Evolutionary conservation across 2,329 filamentous ascomycete species (phyloP), one percentile per base, ranked within the genome.

Genomic region (Acrodontium crateriforme): DNA sequence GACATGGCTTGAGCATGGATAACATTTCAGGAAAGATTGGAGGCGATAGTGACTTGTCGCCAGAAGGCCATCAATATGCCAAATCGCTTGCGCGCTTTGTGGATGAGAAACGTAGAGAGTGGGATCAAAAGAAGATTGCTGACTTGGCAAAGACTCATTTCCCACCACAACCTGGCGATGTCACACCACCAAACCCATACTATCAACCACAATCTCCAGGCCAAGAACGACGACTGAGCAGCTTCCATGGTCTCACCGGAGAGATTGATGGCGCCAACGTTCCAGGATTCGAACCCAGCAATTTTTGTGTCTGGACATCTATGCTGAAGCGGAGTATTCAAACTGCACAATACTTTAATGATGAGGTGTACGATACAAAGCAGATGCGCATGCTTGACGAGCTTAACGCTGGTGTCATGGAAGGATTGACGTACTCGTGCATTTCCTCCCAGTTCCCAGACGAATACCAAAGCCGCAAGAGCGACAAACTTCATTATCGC

Each of bases 241-340:
- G 16, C 9, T 22, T 30, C 19, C 36, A 32, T 9, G 24, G 36
- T 18, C 18, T 37, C 14, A 35, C 36, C 13, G 20, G 20, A 22
- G 20, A 22, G 20, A 22, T 22, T 22, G 10, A 10, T 22, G 37
- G 39, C 7, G 34, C 30, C 10, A 9, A 16, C 9, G 35, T 38
- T 15, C 31, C 40, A 74, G 16, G 16, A 69, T 80, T 46, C 28
- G 35, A 45, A 30, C 39, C 43, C 9, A 92, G 93, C 61, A 83
- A 83, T 50, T 95, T 94, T 51, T 98, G 89, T 53, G 82, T 98
- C 10, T 98, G 89, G 89, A 94, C 87, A 1, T 92, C 82, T 2
- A 95, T 95, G 87, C 70, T 98, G 38, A 78, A 80, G 50, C 79
- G 89, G 39, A 84, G 81, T 35, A 76, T 89, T 27, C 74, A 93